Evolutionary conservation across 2,329 filamentous ascomycete genomes (phyloP).

Genomic region (Tolypocladium capitatum): DNA sequence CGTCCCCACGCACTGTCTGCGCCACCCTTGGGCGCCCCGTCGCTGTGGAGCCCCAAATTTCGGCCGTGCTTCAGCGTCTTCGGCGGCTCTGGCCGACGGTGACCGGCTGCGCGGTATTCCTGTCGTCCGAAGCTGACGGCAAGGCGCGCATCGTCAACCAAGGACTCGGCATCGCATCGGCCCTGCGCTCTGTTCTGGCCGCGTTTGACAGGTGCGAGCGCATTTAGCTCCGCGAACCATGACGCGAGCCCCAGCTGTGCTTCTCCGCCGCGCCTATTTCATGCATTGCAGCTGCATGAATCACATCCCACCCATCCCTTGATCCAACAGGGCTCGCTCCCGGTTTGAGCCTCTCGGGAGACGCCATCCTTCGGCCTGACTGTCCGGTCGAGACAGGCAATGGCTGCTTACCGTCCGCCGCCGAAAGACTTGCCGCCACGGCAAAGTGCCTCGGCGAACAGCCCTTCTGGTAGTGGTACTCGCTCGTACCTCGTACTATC

Average conservation of each 20-base stretch:
- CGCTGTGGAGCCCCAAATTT: conserved; percentile 5
- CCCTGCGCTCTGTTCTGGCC: no score
- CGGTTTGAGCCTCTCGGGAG: background rate
- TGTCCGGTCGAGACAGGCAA: no score
- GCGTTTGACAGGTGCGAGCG: background rate
- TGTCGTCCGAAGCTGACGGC: background rate
- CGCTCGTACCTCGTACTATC: no score
- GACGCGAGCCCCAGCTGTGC: background rate
- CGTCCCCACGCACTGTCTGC: conserved; percentile 1
- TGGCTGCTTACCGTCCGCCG: no score
- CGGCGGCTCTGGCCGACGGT: no score
- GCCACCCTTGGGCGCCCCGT: background rate
- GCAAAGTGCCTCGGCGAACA: background rate
- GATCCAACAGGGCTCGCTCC: background rate
- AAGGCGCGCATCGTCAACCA: background rate
- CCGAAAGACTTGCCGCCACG: no score
- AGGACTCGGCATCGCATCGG: background rate
- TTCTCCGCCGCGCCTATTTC: background rate
- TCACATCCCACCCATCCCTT: background rate
- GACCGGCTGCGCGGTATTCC: no score
- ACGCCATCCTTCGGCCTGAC: background rate
- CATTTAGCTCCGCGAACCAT: background rate
- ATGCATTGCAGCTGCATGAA: conserved; percentile 2
- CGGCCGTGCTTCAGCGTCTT: no score
- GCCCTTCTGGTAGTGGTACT: background rate